Evolutionary conservation across 371 early-diverging fungal species (phyloP), one percentile per base, ranked within the genome.

Genomic region (Zopfochytrium polystomum): DNA sequence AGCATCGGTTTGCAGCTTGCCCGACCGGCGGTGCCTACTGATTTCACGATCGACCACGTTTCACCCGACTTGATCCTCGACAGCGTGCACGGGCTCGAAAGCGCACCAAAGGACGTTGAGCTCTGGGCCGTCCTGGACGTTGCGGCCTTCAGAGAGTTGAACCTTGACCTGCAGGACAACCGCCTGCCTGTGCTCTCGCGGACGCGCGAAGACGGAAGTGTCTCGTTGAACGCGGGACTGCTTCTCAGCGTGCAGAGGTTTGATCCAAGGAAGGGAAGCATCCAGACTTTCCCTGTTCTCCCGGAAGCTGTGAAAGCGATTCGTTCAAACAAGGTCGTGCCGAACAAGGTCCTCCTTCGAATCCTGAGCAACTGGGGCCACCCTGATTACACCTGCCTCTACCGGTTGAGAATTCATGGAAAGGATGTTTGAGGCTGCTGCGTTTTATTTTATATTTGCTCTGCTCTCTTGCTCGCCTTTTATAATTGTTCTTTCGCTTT

Each of bases 341-440:
- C 60, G 11, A 55, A 73, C 51, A 57, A 73, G 25, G 55, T 84
- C 11, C 52, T 80, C 23, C 57, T 89, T 62, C 81, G 82, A 49
- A 56, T 91, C 55, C 42, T 64, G 27, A 75, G 74, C 32, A 91
- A 91, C 67, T 88, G 87, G 87, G 91, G 91, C 2, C 76, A 89
- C 45, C 63, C 73, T 18, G 74, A 78, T 2, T 84, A 85, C 63
- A 91, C 92, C 3, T 91, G 91, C 58, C 51, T 91, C 45, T 91
- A 91, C 66, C 84, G 91, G 27, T 77, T 91, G 32, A 81, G 90
- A 25, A 83, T 88, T 35, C 90, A 91, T 71, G 90, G 86, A n/a
- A n/a, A n/a, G n/a, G n/a, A n/a, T n/a, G n/a, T n/a, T n/a, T n/a
- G n/a, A n/a, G n/a, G n/a, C n/a, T n/a, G n/a, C n/a, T n/a, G n/a